A percentile compares a stretch with the other conserved stretches of the same genome.
These are phyloP conservation scores for Phyllosticta citrichinensis DNA, from an alignment of 2,329 filamentous ascomycete genomes.

Conservation along the genomic window DNA sequence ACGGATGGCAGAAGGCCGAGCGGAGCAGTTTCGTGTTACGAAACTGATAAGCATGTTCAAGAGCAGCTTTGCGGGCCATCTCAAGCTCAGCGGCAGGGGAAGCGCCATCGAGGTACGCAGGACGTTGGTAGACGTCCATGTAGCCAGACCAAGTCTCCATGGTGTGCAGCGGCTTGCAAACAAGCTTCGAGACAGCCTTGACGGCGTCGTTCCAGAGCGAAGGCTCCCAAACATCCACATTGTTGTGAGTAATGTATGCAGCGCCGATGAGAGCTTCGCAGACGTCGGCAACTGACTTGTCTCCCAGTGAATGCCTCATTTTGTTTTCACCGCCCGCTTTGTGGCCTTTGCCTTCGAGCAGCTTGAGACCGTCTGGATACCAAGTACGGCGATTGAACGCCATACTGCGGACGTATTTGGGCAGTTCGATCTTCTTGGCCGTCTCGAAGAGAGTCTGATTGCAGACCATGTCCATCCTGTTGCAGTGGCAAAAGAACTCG, in stretches of 20 bases:
- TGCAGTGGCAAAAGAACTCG: conserved; percentile 81
- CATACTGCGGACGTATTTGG: conserved; percentile 73
- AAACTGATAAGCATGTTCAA: conserved; percentile 57
- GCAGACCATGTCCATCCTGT: conserved; percentile 82
- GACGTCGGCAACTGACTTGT: conserved; percentile 90
- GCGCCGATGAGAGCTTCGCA: conserved; percentile 92
- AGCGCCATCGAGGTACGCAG: conserved; percentile 56
- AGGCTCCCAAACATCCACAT: conserved; percentile 30
- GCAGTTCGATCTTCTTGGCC: conserved; percentile 55
- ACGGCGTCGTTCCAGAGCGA: conserved; percentile 50
- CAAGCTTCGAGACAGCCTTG: conserved; percentile 58
- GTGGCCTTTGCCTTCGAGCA: conserved; percentile 61
- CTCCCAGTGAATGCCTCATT: conserved; percentile 57
- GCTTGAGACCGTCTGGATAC: conserved; percentile 73
- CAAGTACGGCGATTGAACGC: conserved; percentile 67
- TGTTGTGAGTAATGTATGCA: conserved; percentile 51
- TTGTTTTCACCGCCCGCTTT: conserved; percentile 36
- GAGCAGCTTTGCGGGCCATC: conserved; percentile 54
- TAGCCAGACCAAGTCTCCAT: conserved; percentile 67
- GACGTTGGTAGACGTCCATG: conserved; percentile 54
- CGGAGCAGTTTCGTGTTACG: conserved; percentile 63
- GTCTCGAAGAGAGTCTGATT: conserved; percentile 81
- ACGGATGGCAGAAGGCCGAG: conserved; percentile 82
- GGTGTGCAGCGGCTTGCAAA: conserved; percentile 57
- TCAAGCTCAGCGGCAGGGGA: conserved; percentile 59